Base-by-base conservation (phyloP, 768 basidiomycete genomes). In the Rhodocollybia butyracea region DNA sequence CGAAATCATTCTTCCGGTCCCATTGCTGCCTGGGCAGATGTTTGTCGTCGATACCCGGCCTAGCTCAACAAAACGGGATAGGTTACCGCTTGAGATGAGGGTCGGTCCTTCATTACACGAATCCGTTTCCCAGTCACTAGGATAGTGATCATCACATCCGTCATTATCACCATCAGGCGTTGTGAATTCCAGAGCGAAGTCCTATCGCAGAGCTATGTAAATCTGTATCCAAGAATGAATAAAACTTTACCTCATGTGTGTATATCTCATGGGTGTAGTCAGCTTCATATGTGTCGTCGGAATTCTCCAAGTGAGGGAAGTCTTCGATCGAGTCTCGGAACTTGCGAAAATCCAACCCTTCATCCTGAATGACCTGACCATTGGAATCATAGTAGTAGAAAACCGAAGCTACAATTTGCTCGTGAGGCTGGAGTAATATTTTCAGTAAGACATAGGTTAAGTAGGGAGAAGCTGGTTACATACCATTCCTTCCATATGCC, bases 221-320 rank as follows among this genome's bases (percentile, higher is more conserved):
- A 46, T 46, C 1, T 5, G 45, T 13, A 47, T 29, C 27, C 13
- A 3, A 12, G 13, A 19, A 39, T 13, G 38, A 13, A 22, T 15
- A n/a, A 1, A 10, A 39, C 26, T 4, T 13, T n/a, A 51, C 36
- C 26, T 51, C 34, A 51, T 51, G 34, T 22, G 10, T 19, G 27
- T 26, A 51, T n/a, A n/a, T n/a, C n/a, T n/a, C n/a, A n/a, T n/a
- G n/a, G n/a, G n/a, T n/a, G n/a, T n/a, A n/a, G n/a, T n/a, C n/a
- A n/a, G n/a, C n/a, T n/a, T n/a, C n/a, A n/a, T n/a, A n/a, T n/a
- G n/a, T n/a, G n/a, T n/a, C n/a, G 2, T 27, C 36, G 10, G 40
- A 88, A 70, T n/a, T n/a, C n/a, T n/a, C n/a, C n/a, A n/a, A n/a
- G n/a, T 88, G 11, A 66, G 89, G 88, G 56, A 79, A 84, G 60